phyloP scores from a whole-genome alignment of 2,329 filamentous ascomycete genomes.

The Mycogone perniciosa region DNA sequence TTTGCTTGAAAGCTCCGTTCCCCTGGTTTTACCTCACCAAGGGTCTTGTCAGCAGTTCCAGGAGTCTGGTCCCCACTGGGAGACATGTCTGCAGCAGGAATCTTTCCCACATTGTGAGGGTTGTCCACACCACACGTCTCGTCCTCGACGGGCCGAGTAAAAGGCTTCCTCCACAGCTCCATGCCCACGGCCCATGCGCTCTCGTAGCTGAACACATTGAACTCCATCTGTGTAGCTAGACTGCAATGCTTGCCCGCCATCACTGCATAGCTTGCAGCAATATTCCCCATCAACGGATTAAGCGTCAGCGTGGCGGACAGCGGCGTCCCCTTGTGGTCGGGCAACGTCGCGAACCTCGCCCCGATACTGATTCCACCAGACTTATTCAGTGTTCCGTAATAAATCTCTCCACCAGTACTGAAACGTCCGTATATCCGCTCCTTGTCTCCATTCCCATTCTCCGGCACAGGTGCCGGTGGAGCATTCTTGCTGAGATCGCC shows the following conservation, averaged over 20 bases:
- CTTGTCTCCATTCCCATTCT: conserved; percentile 31
- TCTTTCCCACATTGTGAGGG: neutral
- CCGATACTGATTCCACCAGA: conserved; percentile 87
- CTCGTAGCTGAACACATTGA: conserved; percentile 98
- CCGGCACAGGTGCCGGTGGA: conserved; percentile 11
- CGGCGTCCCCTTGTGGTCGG: conserved; percentile 74
- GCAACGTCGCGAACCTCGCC: conserved; percentile 81
- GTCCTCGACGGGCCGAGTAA: conserved; percentile 31
- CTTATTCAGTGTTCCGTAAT: conserved; percentile 93
- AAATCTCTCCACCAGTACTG: conserved; percentile 85
- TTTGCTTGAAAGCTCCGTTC: conserved; percentile 46
- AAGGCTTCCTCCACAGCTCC: conserved; percentile 77
- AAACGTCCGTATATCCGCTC: conserved; percentile 73
- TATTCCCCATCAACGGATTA: conserved; percentile 89
- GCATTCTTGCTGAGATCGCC: conserved; percentile 45
- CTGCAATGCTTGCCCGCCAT: conserved; percentile 77
- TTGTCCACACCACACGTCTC: conserved; percentile 11
- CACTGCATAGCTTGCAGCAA: conserved; percentile 87
- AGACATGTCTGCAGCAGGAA: neutral
- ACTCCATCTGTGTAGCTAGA: conserved; percentile 86
- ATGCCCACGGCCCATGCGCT: conserved; percentile 87
- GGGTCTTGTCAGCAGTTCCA: neutral
- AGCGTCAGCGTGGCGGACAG: conserved; percentile 89
- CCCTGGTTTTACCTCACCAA: neutral
- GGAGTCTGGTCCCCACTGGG: neutral